These are phyloP conservation scores for Ogataea naganishii DNA, from an alignment of 805 yeast genomes.

Conservation along the genomic window DNA sequence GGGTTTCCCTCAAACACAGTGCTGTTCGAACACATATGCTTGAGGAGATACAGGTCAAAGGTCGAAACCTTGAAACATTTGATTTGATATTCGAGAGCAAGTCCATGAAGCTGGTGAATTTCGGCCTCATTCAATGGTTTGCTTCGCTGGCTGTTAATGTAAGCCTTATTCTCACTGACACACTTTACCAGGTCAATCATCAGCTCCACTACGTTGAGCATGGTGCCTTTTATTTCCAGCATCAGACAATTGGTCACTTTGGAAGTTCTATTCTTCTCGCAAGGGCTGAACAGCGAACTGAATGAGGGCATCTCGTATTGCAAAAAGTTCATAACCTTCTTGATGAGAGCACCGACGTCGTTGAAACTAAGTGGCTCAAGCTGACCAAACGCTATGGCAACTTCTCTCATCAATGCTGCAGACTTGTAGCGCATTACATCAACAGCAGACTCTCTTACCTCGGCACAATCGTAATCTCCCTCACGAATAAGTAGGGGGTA, in stretches of 20 bases:
- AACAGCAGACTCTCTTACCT: no score
- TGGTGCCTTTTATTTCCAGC: no score
- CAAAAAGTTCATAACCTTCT: neutral
- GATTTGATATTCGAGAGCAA: neutral
- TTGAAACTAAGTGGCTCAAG: neutral
- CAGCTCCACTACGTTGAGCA: no score
- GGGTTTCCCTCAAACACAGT: neutral
- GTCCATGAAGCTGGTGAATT: neutral
- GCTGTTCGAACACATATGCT: neutral
- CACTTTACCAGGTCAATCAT: neutral
- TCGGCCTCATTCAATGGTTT: neutral
- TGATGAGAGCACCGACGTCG: neutral
- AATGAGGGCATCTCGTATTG: slow-evolving; percentile 1
- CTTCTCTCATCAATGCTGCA: neutral
- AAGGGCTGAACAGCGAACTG: neutral
- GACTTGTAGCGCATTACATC: neutral
- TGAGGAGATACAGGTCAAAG: neutral
- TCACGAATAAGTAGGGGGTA: neutral
- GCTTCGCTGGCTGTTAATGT: neutral
- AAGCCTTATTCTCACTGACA: neutral
- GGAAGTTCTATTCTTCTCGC: no score
- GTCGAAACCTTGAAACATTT: neutral
- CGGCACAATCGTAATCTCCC: neutral
- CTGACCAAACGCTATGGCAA: neutral
- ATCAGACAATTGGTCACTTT: no score